phyloP scores from a whole-genome alignment of 306 rosid genomes.

The Carpinus viminea region DNA sequence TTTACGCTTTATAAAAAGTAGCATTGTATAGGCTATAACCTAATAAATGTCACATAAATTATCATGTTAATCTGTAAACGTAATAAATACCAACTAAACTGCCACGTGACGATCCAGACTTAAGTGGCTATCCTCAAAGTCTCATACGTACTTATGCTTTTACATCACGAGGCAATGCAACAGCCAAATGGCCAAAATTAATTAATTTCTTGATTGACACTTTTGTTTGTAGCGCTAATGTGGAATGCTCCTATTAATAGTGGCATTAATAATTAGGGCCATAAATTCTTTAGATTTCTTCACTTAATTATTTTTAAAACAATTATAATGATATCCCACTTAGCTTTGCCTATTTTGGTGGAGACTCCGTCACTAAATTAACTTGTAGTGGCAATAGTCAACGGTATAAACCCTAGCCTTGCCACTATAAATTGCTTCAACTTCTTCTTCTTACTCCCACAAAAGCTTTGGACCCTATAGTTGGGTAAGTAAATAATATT shows the following conservation, averaged over 20 bases:
- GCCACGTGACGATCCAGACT: not conserved
- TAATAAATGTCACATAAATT: too few species aligned
- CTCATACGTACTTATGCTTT: not conserved
- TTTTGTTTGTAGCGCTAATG: not conserved
- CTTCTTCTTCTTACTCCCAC: conserved; percentile 25
- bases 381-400: conserved; percentile 16
- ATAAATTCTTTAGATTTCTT: conserved; percentile 24
- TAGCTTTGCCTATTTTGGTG: conserved; percentile 42
- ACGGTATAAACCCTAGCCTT: conserved; percentile 3
- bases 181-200: not conserved
- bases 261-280: conserved; percentile 28
- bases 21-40: too few species aligned
- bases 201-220: not conserved
- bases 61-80: too few species aligned
- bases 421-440: conserved; percentile 39
- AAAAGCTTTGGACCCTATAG: not conserved
- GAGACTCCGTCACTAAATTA: conserved; percentile 40
- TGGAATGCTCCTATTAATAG: conserved; percentile 39
- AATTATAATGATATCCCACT: conserved; percentile 46
- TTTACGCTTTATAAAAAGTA: too few species aligned
- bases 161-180: not conserved
- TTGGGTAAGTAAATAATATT: conserved; percentile 10
- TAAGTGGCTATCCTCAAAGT: too few species aligned
- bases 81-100: not conserved
- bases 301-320: conserved; percentile 22